Evolutionary conservation across 345 rosid genomes (phyloP).

Genomic region (Lepidium africanum): DNA sequence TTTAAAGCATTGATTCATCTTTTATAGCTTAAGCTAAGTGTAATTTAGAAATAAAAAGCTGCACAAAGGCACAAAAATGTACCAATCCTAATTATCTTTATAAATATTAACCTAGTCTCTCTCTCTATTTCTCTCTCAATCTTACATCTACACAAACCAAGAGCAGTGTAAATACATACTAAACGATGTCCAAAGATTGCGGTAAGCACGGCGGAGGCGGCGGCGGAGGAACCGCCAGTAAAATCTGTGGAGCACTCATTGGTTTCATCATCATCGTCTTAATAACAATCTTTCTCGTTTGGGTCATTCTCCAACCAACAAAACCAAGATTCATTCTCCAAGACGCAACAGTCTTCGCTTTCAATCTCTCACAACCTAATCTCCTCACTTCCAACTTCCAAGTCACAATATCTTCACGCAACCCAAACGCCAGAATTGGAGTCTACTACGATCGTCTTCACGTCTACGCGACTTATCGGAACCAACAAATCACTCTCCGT

Average conservation of each 20-base stretch:
- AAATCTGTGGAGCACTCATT: conserved; percentile 30
- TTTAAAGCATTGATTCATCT: background rate
- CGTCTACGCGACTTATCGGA: conserved; percentile 57
- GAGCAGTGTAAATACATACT: background rate
- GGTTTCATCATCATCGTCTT: conserved; percentile 44
- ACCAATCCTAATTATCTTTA: background rate
- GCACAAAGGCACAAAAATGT: background rate
- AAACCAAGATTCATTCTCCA: conserved; percentile 78
- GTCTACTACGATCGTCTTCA: conserved; percentile 79
- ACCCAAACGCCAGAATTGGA: conserved; percentile 67
- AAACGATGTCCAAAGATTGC: conserved; percentile 18
- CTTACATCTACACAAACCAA: conserved; percentile 13
- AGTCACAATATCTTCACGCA: conserved; percentile 61
- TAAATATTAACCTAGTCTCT: background rate
- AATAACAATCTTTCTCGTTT: conserved; percentile 49
- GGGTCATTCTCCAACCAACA: conserved; percentile 68
- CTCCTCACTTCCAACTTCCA: conserved; percentile 67
- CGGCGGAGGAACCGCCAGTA: background rate
- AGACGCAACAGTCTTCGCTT: conserved; percentile 74
- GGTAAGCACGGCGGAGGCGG: conserved; percentile 16
- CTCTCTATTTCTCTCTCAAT: background rate
- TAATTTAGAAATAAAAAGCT: background rate
- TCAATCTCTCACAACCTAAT: conserved; percentile 66
- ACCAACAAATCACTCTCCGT: conserved; percentile 72
- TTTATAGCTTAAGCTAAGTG: background rate